Evolutionary conservation across 805 yeast genomes (phyloP).

Genomic region (Wickerhamomyces chambardii): DNA sequence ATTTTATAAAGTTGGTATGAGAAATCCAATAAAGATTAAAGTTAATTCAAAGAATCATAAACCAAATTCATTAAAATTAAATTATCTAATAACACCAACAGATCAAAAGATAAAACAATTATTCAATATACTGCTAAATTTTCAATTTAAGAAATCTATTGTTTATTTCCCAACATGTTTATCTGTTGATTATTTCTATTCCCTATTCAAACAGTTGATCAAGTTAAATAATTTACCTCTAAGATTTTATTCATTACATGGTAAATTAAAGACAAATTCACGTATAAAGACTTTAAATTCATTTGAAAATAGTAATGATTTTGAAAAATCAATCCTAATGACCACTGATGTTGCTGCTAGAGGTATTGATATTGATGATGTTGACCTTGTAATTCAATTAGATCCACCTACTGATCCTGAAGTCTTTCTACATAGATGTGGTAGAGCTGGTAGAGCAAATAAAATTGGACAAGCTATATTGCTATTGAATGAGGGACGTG

Average conservation of each 20-base stretch:
- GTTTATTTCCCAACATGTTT: constrained; percentile 91
- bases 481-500: constrained; percentile 65
- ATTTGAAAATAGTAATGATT: constrained; percentile 27
- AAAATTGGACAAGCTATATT: constrained; percentile 72
- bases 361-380: constrained; percentile 93
- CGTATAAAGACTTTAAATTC: constrained; percentile 61
- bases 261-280: constrained; percentile 77
- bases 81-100: constrained; percentile 52
- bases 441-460: constrained; percentile 93
- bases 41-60: constrained; percentile 50
- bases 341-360: constrained; percentile 99
- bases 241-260: constrained; percentile 72
- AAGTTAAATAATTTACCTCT: constrained; percentile 18
- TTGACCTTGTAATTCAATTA: constrained; percentile 85
- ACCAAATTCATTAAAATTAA: constrained; percentile 58
- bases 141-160: constrained; percentile 67
- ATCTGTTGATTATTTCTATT: constrained; percentile 70
- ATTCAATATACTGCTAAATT: constrained; percentile 40
- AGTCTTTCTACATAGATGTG: constrained; percentile 87
- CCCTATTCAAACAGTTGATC: constrained; percentile 31
- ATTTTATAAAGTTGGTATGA: constrained; percentile 80
- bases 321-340: constrained; percentile 51
- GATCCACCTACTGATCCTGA: constrained; percentile 95
- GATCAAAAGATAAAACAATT: constrained; percentile 52
- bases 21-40: constrained; percentile 83